Conservation (phyloP, 306 rosid species). For the Bauhinia variegata region DNA sequence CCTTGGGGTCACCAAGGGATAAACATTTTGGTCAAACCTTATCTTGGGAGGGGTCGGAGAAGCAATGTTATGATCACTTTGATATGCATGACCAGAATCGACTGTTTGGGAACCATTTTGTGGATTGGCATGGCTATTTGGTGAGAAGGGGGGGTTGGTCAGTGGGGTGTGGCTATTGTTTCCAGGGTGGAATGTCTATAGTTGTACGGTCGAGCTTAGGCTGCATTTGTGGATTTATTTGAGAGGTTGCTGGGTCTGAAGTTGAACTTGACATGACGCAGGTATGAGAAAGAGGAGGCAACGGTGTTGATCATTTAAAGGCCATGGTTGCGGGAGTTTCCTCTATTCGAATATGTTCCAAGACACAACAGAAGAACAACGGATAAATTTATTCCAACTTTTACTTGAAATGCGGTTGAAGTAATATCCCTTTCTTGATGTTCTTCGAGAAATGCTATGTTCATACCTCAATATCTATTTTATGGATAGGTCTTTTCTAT, state of each 20-base stretch:
- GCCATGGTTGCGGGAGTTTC: too few relatives aligned
- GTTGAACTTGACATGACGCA: conserved; percentile 27
- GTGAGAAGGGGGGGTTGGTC: not conserved
- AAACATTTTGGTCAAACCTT: conserved; percentile 34
- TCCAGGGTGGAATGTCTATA: conserved; percentile 21
- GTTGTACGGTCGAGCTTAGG: not conserved
- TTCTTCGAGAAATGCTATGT: too few relatives aligned
- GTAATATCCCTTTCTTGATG: too few relatives aligned
- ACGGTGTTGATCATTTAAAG: not conserved
- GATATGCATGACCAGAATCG: not conserved
- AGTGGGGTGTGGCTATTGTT: conserved; percentile 1
- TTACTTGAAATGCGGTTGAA: too few relatives aligned
- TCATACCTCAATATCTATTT: too few relatives aligned
- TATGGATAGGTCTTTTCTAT: too few relatives aligned
- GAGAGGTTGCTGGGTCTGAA: conserved; percentile 4
- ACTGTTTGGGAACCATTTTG: conserved; percentile 11
- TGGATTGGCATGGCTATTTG: not conserved
- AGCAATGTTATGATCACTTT: not conserved
- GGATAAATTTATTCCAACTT: too few relatives aligned
- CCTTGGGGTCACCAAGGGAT: conserved; percentile 41
- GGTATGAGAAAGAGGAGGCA: not conserved
- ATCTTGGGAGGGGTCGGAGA: conserved; percentile 19
- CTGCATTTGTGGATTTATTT: conserved; percentile 12
- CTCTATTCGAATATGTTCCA: too few relatives aligned
- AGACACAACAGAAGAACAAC: too few relatives aligned